Percentiles rank a stretch among this genome's conserved stretches.
Conservation (phyloP, 768 basidiomycete species). For the Termitomyces sp. region DNA sequence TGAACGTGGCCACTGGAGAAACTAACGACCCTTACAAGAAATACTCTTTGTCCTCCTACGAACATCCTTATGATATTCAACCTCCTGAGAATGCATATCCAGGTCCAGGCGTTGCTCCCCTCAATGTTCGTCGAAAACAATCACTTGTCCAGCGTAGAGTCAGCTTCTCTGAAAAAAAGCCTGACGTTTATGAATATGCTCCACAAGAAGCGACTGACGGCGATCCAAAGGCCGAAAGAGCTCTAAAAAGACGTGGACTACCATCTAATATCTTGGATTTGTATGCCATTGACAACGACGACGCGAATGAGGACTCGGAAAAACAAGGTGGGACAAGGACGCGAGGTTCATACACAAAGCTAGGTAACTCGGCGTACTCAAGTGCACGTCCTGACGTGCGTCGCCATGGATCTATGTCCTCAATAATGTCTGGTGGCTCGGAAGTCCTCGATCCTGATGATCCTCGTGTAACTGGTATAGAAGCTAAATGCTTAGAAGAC, state of each 20-base stretch:
- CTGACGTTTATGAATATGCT: slow-evolving; percentile 19
- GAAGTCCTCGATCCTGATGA: slow-evolving; percentile 68
- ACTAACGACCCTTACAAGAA: slow-evolving; percentile 27
- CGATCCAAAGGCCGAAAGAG: slow-evolving; percentile 26
- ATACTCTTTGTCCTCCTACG: slow-evolving; percentile 50
- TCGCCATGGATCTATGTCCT: slow-evolving; percentile 40
- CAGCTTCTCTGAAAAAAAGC: slow-evolving; percentile 32
- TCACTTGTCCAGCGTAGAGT: slow-evolving; percentile 28
- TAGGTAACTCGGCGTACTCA: slow-evolving; percentile 18
- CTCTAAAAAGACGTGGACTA: slow-evolving; percentile 38
- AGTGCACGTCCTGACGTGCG: slow-evolving; percentile 24
- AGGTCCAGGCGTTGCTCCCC: slow-evolving; percentile 15
- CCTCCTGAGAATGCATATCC: slow-evolving; percentile 43
- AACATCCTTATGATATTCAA: slow-evolving; percentile 57
- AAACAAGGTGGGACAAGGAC: slow-evolving; percentile 10
- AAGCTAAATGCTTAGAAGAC: slow-evolving; percentile 46
- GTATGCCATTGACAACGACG: slow-evolving; percentile 34
- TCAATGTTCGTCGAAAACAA: slow-evolving; percentile 18
- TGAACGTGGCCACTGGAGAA: slow-evolving; percentile 16
- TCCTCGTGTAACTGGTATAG: slow-evolving; percentile 59
- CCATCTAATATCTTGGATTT: slow-evolving; percentile 50
- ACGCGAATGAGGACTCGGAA: slow-evolving; percentile 16
- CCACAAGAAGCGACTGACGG: slow-evolving; percentile 13
- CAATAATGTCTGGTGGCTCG: slow-evolving; percentile 35
- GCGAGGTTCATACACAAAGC: slow-evolving; percentile 11